Evolutionary conservation across 177 flowering plant species (phyloP).

Genomic region (Vitis hybrid): DNA sequence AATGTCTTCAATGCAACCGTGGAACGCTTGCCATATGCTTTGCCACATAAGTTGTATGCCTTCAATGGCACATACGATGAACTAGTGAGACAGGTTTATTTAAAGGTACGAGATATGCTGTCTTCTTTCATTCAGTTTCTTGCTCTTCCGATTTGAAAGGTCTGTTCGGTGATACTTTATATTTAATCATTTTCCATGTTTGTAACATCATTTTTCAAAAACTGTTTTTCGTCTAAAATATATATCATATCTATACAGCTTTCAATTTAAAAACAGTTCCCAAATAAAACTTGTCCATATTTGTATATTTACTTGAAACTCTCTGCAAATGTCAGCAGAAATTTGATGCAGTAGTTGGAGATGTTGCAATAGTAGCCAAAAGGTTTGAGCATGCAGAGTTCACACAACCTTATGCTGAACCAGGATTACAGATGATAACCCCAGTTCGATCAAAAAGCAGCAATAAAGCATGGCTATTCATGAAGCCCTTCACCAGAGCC

Average conservation of each 20-base stretch:
- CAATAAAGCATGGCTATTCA: conserved; percentile 27
- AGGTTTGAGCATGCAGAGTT: conserved; percentile 33
- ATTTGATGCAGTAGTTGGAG: conserved; percentile 42
- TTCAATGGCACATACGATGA: conserved; percentile 24
- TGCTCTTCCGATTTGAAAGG: not conserved
- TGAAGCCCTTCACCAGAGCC: conserved; percentile 38
- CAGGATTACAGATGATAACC: conserved; percentile 33
- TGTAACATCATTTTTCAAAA: no score
- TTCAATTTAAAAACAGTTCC: no score
- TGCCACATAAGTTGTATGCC: conserved; percentile 21
- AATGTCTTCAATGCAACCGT: conserved; percentile 28
- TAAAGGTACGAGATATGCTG: conserved; percentile 17
- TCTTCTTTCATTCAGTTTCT: not conserved
- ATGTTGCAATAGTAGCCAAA: conserved; percentile 27
- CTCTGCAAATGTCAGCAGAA: conserved; percentile 12
- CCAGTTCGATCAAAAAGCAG: conserved; percentile 5
- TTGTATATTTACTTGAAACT: no score
- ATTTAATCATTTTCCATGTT: no score
- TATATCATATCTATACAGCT: no score
- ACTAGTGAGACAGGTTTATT: conserved; percentile 26
- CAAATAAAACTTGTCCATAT: no score
- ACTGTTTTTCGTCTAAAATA: no score
- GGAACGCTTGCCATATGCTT: conserved; percentile 13
- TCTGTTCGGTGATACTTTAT: no score
- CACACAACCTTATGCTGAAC: conserved; percentile 35